Percentiles rank a stretch among this genome's conserved stretches.
These are phyloP conservation scores for Lanzia echinophila DNA, from an alignment of 2,329 filamentous ascomycete species.

Conservation along the genomic window DNA sequence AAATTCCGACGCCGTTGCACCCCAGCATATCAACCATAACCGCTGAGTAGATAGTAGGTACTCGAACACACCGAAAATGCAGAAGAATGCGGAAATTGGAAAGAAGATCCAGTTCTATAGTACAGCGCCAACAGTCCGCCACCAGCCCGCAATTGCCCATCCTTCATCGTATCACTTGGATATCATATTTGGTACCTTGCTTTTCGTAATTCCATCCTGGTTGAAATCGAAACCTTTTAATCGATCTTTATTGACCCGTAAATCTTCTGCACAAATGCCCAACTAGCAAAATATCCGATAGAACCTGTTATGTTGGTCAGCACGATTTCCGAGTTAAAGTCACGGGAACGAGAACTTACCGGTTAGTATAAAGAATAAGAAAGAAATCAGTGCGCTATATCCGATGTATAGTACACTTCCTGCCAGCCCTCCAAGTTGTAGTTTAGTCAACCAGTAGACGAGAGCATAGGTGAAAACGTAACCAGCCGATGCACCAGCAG, in stretches of 20 bases:
- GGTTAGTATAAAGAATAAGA: slow-evolving; percentile 87
- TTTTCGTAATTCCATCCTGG: background rate
- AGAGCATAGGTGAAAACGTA: slow-evolving; percentile 92
- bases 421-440: slow-evolving; percentile 77
- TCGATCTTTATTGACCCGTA: slow-evolving; percentile 99
- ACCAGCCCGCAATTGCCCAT: background rate
- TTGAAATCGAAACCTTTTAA: slow-evolving; percentile 34
- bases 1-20: background rate
- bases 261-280: slow-evolving; percentile 89
- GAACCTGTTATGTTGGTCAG: slow-evolving; percentile 53
- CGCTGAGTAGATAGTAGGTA: background rate
- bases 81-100: background rate
- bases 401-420: slow-evolving; percentile 89
- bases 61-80: background rate
- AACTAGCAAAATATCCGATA: slow-evolving; percentile 92
- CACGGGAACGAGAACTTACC: slow-evolving; percentile 51
- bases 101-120: background rate
- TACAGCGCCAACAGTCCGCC: background rate
- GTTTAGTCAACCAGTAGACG: slow-evolving; percentile 82
- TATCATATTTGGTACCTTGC: background rate
- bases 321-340: background rate
- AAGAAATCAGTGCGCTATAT: slow-evolving; percentile 83
- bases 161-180: background rate
- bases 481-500: slow-evolving; percentile 79
- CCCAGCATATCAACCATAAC: background rate